Base-by-base conservation (phyloP, 352 stramenopile species). In the Phytophthora crassamura region DNA sequence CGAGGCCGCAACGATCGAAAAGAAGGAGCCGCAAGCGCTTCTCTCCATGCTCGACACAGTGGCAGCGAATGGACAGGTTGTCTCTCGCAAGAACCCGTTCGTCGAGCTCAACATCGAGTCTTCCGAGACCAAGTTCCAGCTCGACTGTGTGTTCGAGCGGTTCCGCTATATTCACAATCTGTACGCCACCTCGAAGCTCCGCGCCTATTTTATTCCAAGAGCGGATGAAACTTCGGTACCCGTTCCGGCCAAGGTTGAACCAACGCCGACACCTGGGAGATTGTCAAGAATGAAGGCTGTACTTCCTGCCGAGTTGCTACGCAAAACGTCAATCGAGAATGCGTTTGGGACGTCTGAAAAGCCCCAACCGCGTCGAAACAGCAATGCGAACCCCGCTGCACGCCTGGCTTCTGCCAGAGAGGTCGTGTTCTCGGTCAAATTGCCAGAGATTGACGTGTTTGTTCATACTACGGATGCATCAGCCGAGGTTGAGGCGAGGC, bases 91-190 rank as follows among this genome's bases (percentile, higher is more conserved):
- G 15, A 74, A 78, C 12, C 59, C 59, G 4, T 83, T 87, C 41
- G 39, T 93, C 5, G 64, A 85, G 25, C 53, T 93, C 14, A 80
- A 57, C 7, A 86, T 93, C 10, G 82, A 93, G 40, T 78, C 75
- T 0, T 80, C 78, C 0, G 77, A 93, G 40, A 68, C 58, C 3
- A 84, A 76, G 33, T 80, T 93, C 35, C 74, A 79, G 34, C 49
- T 93, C 2, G 73, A 75, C 32, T 93, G 84, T 54, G 60, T 28
- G 0, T 79, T 91, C 39, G 76, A 86, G 52, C 73, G 78, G 7
- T 93, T 93, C 48, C 64, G 80, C 25, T 91, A 89, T 47, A 88
- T 91, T 30, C 81, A 93, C 54, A 88, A 91, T 35, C 42, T 93
- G 15, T 82, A 80, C 16, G 78, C 88, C 3, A 78, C 75, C 0